phyloP scores from a whole-genome alignment of 225 moss, liverwort and hornwort species.

The Pleurozium schreberi region DNA sequence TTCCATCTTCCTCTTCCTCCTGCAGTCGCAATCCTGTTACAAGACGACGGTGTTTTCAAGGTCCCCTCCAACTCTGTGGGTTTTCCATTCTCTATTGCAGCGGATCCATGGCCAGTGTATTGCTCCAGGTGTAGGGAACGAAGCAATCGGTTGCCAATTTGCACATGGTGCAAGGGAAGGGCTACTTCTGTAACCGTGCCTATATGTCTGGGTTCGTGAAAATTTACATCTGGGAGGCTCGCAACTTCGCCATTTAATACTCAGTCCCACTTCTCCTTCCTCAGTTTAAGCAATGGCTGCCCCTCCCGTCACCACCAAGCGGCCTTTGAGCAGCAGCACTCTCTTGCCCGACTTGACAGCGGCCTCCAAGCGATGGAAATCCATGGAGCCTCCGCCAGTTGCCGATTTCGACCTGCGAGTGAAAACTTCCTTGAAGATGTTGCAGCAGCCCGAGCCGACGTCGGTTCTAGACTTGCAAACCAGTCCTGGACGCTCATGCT shows the following conservation, averaged over 20 bases:
- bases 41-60: background rate
- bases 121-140: background rate
- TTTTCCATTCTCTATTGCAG: background rate
- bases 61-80: background rate
- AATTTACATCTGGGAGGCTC: conserved; percentile 32
- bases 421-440: conserved; percentile 17
- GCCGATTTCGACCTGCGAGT: conserved; percentile 20
- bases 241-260: conserved; percentile 45
- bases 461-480: conserved; percentile 51
- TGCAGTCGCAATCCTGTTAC: conserved; percentile 2
- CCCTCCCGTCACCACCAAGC: conserved; percentile 10
- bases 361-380: conserved; percentile 32
- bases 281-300: conserved; percentile 21
- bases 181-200: background rate
- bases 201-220: conserved; percentile 39
- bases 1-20: background rate
- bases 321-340: background rate
- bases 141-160: background rate
- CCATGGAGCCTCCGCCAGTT: conserved; percentile 22
- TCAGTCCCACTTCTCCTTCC: background rate
- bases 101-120: background rate
- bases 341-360: conserved; percentile 9
- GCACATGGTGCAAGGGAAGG: background rate
- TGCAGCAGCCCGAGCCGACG: conserved; percentile 36
- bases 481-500: conserved; percentile 38